Conservation (phyloP, 2,329 filamentous ascomycete species). For the Dothiorella sarmentorum region DNA sequence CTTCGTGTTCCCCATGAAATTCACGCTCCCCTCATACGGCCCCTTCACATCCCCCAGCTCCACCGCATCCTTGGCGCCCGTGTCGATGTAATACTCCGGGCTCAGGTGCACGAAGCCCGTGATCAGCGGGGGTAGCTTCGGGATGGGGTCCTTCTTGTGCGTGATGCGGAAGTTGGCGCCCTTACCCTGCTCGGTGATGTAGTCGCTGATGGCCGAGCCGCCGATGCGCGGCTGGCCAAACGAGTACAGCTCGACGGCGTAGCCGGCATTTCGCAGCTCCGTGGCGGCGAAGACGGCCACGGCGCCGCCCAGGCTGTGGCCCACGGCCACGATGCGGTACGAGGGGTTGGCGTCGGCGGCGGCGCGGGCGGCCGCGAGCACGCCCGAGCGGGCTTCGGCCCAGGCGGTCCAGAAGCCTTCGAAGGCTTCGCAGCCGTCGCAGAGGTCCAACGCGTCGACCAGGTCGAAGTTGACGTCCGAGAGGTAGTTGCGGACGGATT, state of each 20-base stretch:
- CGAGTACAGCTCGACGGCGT: conserved; percentile 58
- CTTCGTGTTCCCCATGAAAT: conserved; percentile 31
- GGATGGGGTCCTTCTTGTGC: conserved; percentile 64
- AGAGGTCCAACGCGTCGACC: conserved; percentile 39
- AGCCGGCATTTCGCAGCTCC: conserved; percentile 51
- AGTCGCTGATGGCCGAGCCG: conserved; percentile 53
- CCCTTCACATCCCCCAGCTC: conserved; percentile 25
- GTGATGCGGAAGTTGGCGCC: conserved; percentile 61
- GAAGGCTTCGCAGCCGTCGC: conserved; percentile 51
- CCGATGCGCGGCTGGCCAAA: conserved; percentile 66
- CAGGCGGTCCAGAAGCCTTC: conserved; percentile 59
- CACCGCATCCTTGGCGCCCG: conserved; percentile 25
- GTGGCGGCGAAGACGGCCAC: conserved; percentile 59
- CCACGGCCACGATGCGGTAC: conserved; percentile 58
- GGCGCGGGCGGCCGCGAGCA: conserved; percentile 43
- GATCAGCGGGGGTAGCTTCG: conserved; percentile 59
- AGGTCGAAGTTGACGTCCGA: conserved; percentile 50
- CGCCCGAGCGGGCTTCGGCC: conserved; percentile 48
- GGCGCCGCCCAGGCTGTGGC: conserved; percentile 67
- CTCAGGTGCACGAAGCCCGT: conserved; percentile 64
- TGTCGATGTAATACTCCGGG: conserved; percentile 60
- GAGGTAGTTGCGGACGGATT: conserved; percentile 60
- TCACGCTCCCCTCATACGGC: conserved; percentile 24
- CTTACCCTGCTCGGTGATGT: conserved; percentile 53
- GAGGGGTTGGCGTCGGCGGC: conserved; percentile 48